These are phyloP conservation scores for Tricholoma hemisulphureum DNA, from an alignment of 768 basidiomycete species.

Conservation along the genomic window DNA sequence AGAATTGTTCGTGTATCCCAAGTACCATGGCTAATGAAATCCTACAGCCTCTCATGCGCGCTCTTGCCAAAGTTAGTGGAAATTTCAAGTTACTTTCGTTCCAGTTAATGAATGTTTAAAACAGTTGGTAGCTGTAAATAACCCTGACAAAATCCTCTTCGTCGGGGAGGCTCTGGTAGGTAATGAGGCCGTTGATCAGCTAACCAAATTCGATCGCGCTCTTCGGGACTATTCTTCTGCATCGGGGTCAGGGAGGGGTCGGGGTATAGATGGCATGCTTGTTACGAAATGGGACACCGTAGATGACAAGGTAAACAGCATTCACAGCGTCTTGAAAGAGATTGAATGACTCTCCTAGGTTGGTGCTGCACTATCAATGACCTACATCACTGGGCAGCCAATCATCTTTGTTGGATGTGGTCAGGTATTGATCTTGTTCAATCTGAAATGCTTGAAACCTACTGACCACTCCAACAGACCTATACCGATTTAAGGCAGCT, in stretches of 20 bases:
- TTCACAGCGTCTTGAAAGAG: neutral
- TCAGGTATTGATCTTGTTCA: conserved; percentile 59
- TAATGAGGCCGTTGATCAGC: conserved; percentile 97
- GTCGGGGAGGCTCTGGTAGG: conserved; percentile 98
- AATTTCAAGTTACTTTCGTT: neutral
- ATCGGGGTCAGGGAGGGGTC: conserved; percentile 63
- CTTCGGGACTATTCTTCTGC: conserved; percentile 87
- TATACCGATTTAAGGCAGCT: conserved; percentile 95
- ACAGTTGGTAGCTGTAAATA: conserved; percentile 89
- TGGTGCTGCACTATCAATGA: conserved; percentile 98
- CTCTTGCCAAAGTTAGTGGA: conserved; percentile 80
- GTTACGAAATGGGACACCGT: conserved; percentile 99
- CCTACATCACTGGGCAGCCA: conserved; percentile 97
- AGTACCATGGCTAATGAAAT: conserved; percentile 7
- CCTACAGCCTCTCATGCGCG: conserved; percentile 88
- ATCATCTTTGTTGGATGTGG: conserved; percentile 98
- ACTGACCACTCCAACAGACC: conserved; percentile 51
- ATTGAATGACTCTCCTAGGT: conserved; percentile 52
- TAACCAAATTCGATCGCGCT: conserved; percentile 94
- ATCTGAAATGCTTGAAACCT: neutral
- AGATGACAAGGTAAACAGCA: conserved; percentile 77
- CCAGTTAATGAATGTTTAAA: conserved; percentile 1
- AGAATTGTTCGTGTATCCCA: conserved; percentile 10
- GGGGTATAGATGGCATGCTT: conserved; percentile 97
- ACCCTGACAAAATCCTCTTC: conserved; percentile 95